A percentile compares a stretch with the other conserved stretches of the same genome.
Evolutionary conservation across 2,329 filamentous ascomycete genomes (phyloP).

Genomic region (Xylariaceae sp.): DNA sequence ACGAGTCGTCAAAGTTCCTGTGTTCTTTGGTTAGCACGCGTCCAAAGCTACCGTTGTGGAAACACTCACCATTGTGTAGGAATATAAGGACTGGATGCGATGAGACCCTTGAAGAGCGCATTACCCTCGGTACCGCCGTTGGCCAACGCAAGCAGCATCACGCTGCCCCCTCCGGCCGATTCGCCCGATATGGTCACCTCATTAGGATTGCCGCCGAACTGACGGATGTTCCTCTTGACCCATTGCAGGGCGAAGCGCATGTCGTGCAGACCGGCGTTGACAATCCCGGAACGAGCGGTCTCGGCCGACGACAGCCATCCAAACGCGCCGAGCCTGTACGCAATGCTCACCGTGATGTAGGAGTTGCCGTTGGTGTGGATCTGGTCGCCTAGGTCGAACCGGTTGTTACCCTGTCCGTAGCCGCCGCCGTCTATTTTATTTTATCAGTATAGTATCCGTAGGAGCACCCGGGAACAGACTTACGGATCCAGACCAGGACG

Average conservation of each 20-base stretch:
- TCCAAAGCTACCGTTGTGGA: neutral
- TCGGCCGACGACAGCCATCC: slow-evolving; percentile 45
- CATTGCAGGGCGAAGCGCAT: slow-evolving; percentile 47
- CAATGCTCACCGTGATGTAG: slow-evolving; percentile 38
- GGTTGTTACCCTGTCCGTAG: slow-evolving; percentile 30
- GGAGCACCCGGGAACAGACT: slow-evolving; percentile 6
- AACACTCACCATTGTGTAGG: slow-evolving; percentile 44
- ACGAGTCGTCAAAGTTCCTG: slow-evolving; percentile 28
- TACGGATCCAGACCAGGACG: slow-evolving; percentile 44
- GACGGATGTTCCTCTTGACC: slow-evolving; percentile 45
- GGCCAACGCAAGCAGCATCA: slow-evolving; percentile 43
- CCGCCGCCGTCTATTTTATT: slow-evolving; percentile 41
- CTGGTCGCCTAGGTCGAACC: slow-evolving; percentile 22
- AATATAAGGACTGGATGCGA: slow-evolving; percentile 43
- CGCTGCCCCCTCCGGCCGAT: slow-evolving; percentile 47
- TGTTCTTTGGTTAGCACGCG: slow-evolving; percentile 5
- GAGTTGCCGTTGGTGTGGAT: slow-evolving; percentile 36
- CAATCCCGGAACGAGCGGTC: slow-evolving; percentile 29
- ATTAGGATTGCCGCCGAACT: slow-evolving; percentile 46
- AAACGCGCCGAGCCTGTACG: slow-evolving; percentile 39
- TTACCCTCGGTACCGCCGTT: slow-evolving; percentile 39
- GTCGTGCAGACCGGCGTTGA: slow-evolving; percentile 46
- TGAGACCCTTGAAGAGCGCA: slow-evolving; percentile 40
- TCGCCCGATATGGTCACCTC: slow-evolving; percentile 51
- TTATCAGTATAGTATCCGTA: slow-evolving; percentile 8